Evolutionary conservation across 2,329 filamentous ascomycete genomes (phyloP).

Genomic region (Diplodia seriata): DNA sequence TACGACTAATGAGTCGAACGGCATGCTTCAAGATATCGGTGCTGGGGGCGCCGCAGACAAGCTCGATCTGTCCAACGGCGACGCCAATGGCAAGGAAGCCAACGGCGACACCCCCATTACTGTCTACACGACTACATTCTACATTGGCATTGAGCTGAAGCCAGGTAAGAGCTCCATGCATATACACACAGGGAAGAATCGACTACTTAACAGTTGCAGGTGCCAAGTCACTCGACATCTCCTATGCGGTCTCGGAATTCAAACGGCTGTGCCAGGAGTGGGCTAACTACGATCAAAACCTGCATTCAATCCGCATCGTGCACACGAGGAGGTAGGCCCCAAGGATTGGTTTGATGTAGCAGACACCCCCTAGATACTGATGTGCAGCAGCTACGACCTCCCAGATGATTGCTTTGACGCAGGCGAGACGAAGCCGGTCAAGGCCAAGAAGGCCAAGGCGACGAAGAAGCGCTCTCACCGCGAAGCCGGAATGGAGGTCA

Average conservation of each 20-base stretch:
- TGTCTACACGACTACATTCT: constrained; percentile 90
- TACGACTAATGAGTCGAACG: constrained; percentile 54
- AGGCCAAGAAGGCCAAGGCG: constrained; percentile 49
- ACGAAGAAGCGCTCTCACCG: constrained; percentile 38
- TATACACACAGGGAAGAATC: constrained; percentile 33
- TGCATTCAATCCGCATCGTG: constrained; percentile 80
- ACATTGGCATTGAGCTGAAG: constrained; percentile 84
- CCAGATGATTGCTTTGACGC: constrained; percentile 87
- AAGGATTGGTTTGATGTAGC: not conserved
- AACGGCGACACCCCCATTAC: constrained; percentile 54
- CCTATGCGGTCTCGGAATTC: constrained; percentile 84
- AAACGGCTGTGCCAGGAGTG: constrained; percentile 80
- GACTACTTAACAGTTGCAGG: constrained; percentile 56
- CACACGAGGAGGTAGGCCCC: constrained; percentile 80
- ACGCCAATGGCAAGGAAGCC: constrained; percentile 49
- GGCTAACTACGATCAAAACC: constrained; percentile 75
- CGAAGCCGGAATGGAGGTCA: constrained; percentile 32
- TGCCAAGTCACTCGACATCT: constrained; percentile 76
- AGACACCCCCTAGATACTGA: constrained; percentile 6
- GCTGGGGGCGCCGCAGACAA: constrained; percentile 53
- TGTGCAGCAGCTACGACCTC: constrained; percentile 73
- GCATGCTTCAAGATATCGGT: constrained; percentile 57
- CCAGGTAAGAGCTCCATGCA: constrained; percentile 64
- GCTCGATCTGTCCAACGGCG: constrained; percentile 47
- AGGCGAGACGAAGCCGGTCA: constrained; percentile 66